Percentiles rank a stretch among this genome's conserved stretches.
Conservation (phyloP, 2,329 filamentous ascomycete species). For the Cladophialophora carrionii region DNA sequence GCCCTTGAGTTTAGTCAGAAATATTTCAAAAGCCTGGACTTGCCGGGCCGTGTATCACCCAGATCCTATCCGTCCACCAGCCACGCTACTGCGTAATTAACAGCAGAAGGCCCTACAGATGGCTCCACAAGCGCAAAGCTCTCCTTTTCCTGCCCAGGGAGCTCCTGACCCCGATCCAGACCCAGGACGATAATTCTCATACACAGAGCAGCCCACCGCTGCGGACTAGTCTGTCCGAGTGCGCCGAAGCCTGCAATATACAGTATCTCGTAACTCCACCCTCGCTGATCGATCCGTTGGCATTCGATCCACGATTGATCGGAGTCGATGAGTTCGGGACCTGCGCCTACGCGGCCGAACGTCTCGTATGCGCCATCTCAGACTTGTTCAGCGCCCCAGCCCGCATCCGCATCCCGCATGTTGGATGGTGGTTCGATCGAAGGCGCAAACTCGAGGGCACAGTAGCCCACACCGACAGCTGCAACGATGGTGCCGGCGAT, state of each 20-base stretch:
- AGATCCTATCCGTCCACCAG: not conserved
- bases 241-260: not conserved
- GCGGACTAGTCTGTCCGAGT: not conserved
- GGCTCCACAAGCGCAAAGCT: not conserved
- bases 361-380: conserved; percentile 41
- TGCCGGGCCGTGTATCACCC: not conserved
- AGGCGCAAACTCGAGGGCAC: conserved; percentile 73
- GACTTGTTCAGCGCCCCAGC: conserved; percentile 78
- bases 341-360: not conserved
- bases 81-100: not conserved
- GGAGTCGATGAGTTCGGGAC: not conserved
- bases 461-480: conserved; percentile 76
- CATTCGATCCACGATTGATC: not conserved
- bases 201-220: not conserved
- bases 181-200: not conserved
- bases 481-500: conserved; percentile 79
- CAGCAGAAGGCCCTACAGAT: not conserved
- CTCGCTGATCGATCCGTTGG: not conserved
- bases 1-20: not conserved
- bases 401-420: conserved; percentile 76
- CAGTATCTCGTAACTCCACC: not conserved
- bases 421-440: conserved; percentile 79
- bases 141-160: not conserved
- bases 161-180: not conserved
- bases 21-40: not conserved